Percentiles rank a stretch among this genome's conserved stretches.
Evolutionary conservation across 2,329 filamentous ascomycete genomes (phyloP).

Genomic region (Ophiostoma pallidulum): DNA sequence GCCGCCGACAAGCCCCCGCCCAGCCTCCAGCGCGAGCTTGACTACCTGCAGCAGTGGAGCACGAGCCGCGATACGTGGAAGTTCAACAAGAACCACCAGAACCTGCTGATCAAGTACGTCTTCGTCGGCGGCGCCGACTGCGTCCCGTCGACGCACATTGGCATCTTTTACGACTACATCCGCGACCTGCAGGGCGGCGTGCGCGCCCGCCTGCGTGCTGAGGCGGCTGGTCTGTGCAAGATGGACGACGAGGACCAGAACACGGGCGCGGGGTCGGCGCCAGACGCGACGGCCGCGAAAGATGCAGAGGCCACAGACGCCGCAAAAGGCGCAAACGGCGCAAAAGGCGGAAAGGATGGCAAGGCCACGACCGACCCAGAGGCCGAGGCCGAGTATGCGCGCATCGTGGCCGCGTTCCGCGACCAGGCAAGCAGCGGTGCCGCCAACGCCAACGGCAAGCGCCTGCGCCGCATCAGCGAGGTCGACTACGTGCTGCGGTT

Average conservation of each 20-base stretch:
- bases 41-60: constrained; percentile 71
- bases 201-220: constrained; percentile 58
- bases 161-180: constrained; percentile 67
- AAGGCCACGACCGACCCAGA: too few species aligned
- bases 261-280: constrained; percentile 19
- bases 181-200: constrained; percentile 67
- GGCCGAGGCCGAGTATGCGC: constrained; percentile 37
- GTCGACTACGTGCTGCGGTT: constrained; percentile 35
- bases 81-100: constrained; percentile 92
- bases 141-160: constrained; percentile 59
- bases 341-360: too few species aligned
- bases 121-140: constrained; percentile 54
- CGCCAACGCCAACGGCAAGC: constrained; percentile 36
- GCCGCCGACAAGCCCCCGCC: constrained; percentile 32
- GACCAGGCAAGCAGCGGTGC: constrained; percentile 17
- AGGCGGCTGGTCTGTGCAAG: constrained; percentile 52
- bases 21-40: constrained; percentile 54
- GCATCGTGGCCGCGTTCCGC: constrained; percentile 42
- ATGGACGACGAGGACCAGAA: constrained; percentile 42
- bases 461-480: constrained; percentile 32
- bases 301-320: not conserved
- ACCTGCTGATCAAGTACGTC: constrained; percentile 71
- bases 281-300: not conserved
- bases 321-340: not conserved
- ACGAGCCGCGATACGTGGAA: constrained; percentile 68